Evolutionary conservation across 768 basidiomycete genomes (phyloP), one percentile per base, ranked within the genome.

Genomic region (Panus rudis): DNA sequence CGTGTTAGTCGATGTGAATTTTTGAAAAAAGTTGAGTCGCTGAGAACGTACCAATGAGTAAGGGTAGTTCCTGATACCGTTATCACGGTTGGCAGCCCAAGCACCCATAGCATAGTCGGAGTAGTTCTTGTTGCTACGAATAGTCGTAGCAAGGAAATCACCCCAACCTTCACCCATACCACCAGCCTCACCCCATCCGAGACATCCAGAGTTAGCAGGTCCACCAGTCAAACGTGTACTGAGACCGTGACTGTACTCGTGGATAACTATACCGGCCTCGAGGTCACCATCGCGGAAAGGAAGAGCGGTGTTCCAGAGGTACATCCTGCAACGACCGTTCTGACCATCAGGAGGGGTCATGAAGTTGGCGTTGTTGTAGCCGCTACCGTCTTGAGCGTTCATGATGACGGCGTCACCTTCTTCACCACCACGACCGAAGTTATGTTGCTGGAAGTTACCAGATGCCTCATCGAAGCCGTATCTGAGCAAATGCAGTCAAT

Each of bases 111-210:
- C 67, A 54, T 79, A 92, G 60, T 92, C 85, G 3, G 75, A 72
- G 66, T 92, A 88, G 39, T 64, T 61, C 57, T 71, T 71, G 37
- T 71, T 84, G 65, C 84, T 85, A 37, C 92, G 79, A 57, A 92
- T 84, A 0, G 78, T 78, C 0, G 92, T 97, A 4, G 92, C 93
- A 39, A 96, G 66, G 68, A 83, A 92, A 54, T 92, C 81, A 50
- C 92, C 92, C 92, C 92, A 96, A 12, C 92, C 92, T 65, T 96
- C 92, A 52, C 93, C 93, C 93, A 97, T 97, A 20, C 92, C 94
- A 28, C 94, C 94, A 21, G 81, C 74, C 68, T 98, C 92, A 40
- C 94, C 93, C 83, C 87, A 98, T 10, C 90, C 91, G 43, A 98
- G 79, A 61, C 93, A 96, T 2, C 86, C 88, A 23, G 90, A 92